These are phyloP conservation scores for Dactylis glomerata DNA, from an alignment of 176 grass and related monocot genomes.

Conservation along the genomic window DNA sequence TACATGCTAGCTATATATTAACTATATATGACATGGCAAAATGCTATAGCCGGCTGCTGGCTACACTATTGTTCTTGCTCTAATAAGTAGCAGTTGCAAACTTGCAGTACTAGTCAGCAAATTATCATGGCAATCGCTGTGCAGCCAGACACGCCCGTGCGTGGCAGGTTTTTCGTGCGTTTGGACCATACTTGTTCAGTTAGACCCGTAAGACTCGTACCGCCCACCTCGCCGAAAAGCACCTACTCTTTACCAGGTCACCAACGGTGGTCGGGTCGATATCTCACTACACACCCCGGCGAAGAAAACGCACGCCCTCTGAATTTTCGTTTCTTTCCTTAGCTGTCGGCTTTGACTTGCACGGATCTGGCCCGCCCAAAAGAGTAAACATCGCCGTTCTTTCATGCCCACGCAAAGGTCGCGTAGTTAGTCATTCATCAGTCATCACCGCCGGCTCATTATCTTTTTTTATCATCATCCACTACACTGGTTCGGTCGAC, in stretches of 20 bases:
- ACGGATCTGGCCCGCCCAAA: not conserved
- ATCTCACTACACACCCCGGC: not conserved
- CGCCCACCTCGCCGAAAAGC: not conserved
- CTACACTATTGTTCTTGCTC: too few species aligned
- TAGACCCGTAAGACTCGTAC: too few species aligned
- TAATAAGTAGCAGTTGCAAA: not conserved
- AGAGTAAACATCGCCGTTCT: not conserved
- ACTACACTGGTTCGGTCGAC: not conserved
- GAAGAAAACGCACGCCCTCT: not conserved
- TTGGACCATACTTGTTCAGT: not conserved
- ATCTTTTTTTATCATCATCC: not conserved
- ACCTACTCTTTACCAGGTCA: not conserved
- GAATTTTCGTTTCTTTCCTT: not conserved
- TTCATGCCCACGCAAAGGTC: conserved; percentile 32
- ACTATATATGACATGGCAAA: too few species aligned
- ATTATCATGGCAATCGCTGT: conserved; percentile 15
- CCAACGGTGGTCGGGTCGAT: not conserved
- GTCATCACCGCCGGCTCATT: not conserved
- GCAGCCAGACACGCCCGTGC: conserved; percentile 3
- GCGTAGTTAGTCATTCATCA: not conserved
- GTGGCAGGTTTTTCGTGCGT: not conserved
- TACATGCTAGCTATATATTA: too few species aligned
- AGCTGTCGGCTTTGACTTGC: conserved; percentile 13
- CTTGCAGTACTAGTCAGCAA: not conserved
- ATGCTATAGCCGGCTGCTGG: too few species aligned